Base-by-base conservation (phyloP, 805 yeast species). In the Pichia pseudocactophila region DNA sequence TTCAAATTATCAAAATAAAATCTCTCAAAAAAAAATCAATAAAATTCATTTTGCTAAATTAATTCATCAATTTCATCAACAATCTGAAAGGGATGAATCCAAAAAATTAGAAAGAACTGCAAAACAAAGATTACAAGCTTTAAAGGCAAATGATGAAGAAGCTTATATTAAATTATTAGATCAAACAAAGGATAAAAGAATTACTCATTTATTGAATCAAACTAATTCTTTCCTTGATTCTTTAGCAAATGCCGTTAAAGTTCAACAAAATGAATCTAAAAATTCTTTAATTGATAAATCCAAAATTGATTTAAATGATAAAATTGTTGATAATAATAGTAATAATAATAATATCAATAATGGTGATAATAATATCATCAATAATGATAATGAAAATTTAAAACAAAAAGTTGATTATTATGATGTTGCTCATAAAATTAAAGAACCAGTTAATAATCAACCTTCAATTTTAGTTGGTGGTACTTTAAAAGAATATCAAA, bases 101-200 rank as follows among this genome's bases (percentile, higher is more conserved):
- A 82, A 74, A 64, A 74, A 80, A 60, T 63, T 81, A 47, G 92
- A 84, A 61, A 78, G 76, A 58, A 83, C 80, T 25, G 94, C 94
- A n/a, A 83, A 80, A 56, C 89, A 82, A 58, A 82, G 95, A 75
- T 73, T 84, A 63, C 88, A 81, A 55, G 92, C 92, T 25, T 74
- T 84, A 69, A 82, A 81, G 61, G 84, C 89, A 15, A 83, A 84
- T 59, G 95, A 84, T 66, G 94, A 84, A 62, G 95, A 84, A 57
- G 92, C 92, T 2, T 84, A 84, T 65, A 73, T 84, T 59, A 83
- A 83, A 57, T 73, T 84, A 55, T 71, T 84, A 59, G 92, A 84
- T 59, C 88, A 83, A 62, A 84, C 95, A 3, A 84, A 84, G 59
- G 95, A 84, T 64, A 83, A 86, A 34, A 77, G 95, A 74, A 80